Evolutionary conservation across 805 yeast genomes (phyloP).

Genomic region (Pichia thaimueangensis): DNA sequence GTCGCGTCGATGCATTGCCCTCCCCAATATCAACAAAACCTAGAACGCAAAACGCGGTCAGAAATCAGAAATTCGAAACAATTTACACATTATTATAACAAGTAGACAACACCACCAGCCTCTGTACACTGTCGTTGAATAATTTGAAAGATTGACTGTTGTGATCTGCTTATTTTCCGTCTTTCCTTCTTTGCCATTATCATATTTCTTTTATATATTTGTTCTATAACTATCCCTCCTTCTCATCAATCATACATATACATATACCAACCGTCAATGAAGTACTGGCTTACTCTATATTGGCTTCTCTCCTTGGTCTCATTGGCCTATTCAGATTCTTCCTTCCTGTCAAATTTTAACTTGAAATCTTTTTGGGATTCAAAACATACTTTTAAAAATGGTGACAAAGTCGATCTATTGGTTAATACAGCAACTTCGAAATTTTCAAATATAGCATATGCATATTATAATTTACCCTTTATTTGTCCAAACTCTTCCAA

Average conservation of each 20-base stretch:
- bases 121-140: neutral
- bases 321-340: neutral
- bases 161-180: neutral
- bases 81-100: too few relatives aligned
- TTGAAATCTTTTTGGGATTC: conserved; percentile 23
- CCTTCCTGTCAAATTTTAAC: neutral
- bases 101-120: too few relatives aligned
- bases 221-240: neutral
- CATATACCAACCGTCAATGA: too few relatives aligned
- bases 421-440: conserved; percentile 79
- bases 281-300: too few relatives aligned
- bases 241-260: too few relatives aligned
- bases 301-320: neutral
- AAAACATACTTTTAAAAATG: conserved; percentile 36
- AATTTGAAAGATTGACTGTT: too few relatives aligned
- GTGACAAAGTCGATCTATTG: conserved; percentile 59
- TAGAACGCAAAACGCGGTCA: too few relatives aligned
- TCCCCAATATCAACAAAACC: too few relatives aligned
- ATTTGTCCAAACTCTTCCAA: conserved; percentile 61
- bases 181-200: neutral
- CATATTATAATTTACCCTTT: conserved; percentile 72
- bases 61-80: too few relatives aligned
- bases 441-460: conserved; percentile 67
- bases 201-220: neutral
- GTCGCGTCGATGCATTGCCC: too few relatives aligned